Base-by-base conservation (phyloP, 2,329 filamentous ascomycete genomes). In the Ilyonectria mors-panacis region DNA sequence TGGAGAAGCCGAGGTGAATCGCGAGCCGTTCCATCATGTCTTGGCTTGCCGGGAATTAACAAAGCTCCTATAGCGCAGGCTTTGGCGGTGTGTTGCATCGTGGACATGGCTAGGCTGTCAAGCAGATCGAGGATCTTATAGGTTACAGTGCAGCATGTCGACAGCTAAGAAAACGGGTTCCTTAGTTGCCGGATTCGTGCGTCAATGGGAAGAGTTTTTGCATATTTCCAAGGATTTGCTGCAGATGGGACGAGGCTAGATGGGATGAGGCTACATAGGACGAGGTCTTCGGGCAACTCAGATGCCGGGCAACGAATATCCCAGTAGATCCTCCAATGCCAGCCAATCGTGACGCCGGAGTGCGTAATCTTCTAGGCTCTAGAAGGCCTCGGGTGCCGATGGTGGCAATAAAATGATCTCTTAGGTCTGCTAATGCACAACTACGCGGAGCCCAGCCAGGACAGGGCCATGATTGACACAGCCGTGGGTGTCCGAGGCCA, bases 31-130 rank as follows among this genome's bases (percentile, higher is more conserved):
- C 28, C 59, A 63, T 54, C 42, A 33, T 56, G 53, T 33, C 42
- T 33, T 48, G 59, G 44, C n/a, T 26, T 57, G 59, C 54, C 39
- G 33, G 35, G 44, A 28, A 28, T 50, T 50, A 50, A 50, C 42
- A 48, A n/a, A 17, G 39, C 17, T 30, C 17, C 59, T 50, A 55
- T 57, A 54, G 17, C 30, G 19, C 17, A 13, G 21, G 3, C 28
- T 57, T 33, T 63, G 51, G 59, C 59, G 59, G 51, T 63, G 59
- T 63, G 59, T 63, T 56, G 44, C 59, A 50, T 37, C 54, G 48
- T 53, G 19, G 13, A 48, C 17, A 53, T 30, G 51, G 39, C 15
- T 62, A 47, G 59, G 48, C 48, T 33, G 48, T 51, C 28, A 9
- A 10, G 21, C 17, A 53, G 30, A 53, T 53, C n/a, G 50, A 35